Evolutionary conservation across 2,329 filamentous ascomycete species (phyloP).

Genomic region (Whalleya microplaca): DNA sequence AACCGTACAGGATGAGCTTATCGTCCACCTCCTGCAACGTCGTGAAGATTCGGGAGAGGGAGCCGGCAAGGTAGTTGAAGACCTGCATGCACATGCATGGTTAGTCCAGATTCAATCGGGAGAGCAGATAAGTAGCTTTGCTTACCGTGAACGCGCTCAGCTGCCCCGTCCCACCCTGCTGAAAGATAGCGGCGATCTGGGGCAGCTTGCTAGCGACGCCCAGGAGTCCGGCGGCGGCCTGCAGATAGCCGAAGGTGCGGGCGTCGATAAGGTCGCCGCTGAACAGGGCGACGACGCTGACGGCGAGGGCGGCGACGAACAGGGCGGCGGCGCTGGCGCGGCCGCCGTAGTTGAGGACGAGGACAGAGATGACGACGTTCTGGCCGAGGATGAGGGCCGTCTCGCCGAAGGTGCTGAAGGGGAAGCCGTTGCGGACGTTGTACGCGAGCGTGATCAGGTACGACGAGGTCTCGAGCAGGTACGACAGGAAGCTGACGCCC

Average conservation of each 20-base stretch:
- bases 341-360: conserved; percentile 84
- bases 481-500: conserved; percentile 87
- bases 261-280: conserved; percentile 66
- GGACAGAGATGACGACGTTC: conserved; percentile 84
- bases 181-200: conserved; percentile 86
- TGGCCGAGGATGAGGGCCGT: conserved; percentile 89
- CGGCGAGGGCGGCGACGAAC: conserved; percentile 78
- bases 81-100: conserved; percentile 61
- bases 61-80: conserved; percentile 96
- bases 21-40: conserved; percentile 97
- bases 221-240: conserved; percentile 81
- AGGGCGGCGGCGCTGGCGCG: conserved; percentile 69
- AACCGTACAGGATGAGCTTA: conserved; percentile 93
- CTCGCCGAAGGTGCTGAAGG: conserved; percentile 97
- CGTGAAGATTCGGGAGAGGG: conserved; percentile 93
- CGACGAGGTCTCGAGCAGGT: conserved; percentile 86
- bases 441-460: conserved; percentile 92
- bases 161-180: conserved; percentile 88
- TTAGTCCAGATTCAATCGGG: conserved; percentile 11
- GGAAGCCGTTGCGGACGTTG: conserved; percentile 87
- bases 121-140: not conserved
- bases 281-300: conserved; percentile 71
- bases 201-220: conserved; percentile 90
- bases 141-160: conserved; percentile 93
- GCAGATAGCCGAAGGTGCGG: conserved; percentile 71